phyloP scores from a whole-genome alignment of 1,139 yeast genomes.

The Suhomyces atakaporum region DNA sequence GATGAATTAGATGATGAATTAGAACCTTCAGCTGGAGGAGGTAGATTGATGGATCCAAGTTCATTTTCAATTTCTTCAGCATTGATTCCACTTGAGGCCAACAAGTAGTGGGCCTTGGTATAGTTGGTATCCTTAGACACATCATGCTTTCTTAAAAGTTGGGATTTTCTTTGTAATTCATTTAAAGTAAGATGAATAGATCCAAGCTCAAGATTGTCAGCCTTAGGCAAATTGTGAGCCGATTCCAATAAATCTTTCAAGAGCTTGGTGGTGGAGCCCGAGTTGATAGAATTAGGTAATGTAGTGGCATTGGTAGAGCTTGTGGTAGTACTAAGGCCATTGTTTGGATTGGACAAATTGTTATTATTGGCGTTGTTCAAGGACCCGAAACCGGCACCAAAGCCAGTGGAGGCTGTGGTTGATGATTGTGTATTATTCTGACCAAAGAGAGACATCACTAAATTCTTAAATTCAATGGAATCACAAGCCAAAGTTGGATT shows the following conservation, averaged over 20 bases:
- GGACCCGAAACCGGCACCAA: slow-evolving; percentile 14
- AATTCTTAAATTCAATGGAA: slow-evolving; percentile 5
- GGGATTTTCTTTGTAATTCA: slow-evolving; percentile 75
- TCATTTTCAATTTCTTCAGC: slow-evolving; percentile 85
- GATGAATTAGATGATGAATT: slow-evolving; percentile 3
- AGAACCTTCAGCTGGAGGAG: slow-evolving; percentile 21
- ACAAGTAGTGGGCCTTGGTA: slow-evolving; percentile 85
- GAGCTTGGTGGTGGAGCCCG: slow-evolving; percentile 20
- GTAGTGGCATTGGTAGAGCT: slow-evolving; percentile 1
- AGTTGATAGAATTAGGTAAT: slow-evolving; percentile 10
- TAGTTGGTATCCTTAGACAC: slow-evolving; percentile 45
- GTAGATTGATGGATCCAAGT: slow-evolving; percentile 41
- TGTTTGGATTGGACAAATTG: slow-evolving; percentile 5
- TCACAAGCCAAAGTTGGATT: neutral
- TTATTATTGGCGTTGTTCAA: slow-evolving; percentile 5
- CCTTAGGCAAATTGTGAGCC: slow-evolving; percentile 67
- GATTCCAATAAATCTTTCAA: slow-evolving; percentile 70
- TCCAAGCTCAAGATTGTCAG: slow-evolving; percentile 62
- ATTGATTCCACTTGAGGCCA: slow-evolving; percentile 88
- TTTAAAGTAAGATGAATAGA: slow-evolving; percentile 72
- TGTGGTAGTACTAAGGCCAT: slow-evolving; percentile 2
- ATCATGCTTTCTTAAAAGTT: slow-evolving; percentile 53
- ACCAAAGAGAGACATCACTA: slow-evolving; percentile 13
- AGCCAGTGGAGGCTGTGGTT: slow-evolving; percentile 5
- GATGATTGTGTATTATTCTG: slow-evolving; percentile 9